Base-by-base conservation (phyloP, 371 early-diverging fungal genomes). In the Sporodiniella umbellata region DNA sequence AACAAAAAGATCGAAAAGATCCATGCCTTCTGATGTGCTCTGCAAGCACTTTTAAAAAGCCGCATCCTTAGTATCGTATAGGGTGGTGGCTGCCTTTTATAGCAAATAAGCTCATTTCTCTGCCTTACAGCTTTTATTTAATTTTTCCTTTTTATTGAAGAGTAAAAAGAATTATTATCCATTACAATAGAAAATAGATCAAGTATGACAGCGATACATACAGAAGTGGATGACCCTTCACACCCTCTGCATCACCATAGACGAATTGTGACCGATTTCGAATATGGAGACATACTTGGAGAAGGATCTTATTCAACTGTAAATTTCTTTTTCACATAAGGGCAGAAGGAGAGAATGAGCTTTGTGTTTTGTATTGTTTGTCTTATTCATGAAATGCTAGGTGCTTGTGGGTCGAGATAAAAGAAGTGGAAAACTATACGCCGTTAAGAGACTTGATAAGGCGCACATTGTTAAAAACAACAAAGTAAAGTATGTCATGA, bases 271-370 rank as follows among this genome's bases (percentile, higher is more conserved):
- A 60, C 56, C 37, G 96, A 96, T 64, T 96, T 95, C 63, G 80
- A 80, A 24, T 93, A 95, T 56, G 93, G 92, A 5, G 69, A 81
- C 28, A 70, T 82, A 2, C 65, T 98, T 18, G 98, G 98, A 45
- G 96, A 96, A 68, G 98, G 98, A 30, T 89, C 92, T 15, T 98
- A 95, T 70, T 96, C 97, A 3, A 92, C 96, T 0, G 98, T 94
- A 76, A 12, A 24, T 21, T 21, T 24, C 23, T 10, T 26, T n/a
- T n/a, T n/a, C n/a, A n/a, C n/a, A n/a, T n/a, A n/a, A n/a, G n/a
- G n/a, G n/a, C n/a, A n/a, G n/a, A n/a, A n/a, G n/a, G n/a, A n/a
- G n/a, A n/a, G n/a, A n/a, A n/a, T n/a, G n/a, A n/a, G n/a, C 15
- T 5, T n/a, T 33, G 14, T 43, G n/a, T 45, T 33, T 42, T 51